Evolutionary conservation across 2,329 filamentous ascomycete species (phyloP).

Genomic region (Beauveria sp.): DNA sequence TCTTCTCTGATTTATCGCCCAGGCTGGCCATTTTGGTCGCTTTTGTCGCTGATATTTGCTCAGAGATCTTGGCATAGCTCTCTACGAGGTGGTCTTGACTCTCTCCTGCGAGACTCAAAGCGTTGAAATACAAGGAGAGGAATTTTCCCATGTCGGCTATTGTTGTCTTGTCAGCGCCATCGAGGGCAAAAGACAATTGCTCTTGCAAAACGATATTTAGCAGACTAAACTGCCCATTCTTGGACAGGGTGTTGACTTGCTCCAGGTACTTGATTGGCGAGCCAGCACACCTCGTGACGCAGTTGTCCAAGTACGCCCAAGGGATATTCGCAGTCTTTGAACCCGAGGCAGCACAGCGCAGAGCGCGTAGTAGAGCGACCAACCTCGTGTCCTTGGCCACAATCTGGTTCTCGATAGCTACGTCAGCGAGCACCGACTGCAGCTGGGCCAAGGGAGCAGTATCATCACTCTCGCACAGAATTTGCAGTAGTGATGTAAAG

Average conservation of each 20-base stretch:
- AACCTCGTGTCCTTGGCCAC: slow-evolving; percentile 45
- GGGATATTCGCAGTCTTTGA: slow-evolving; percentile 33
- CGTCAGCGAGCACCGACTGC: slow-evolving; percentile 47
- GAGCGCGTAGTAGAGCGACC: slow-evolving; percentile 34
- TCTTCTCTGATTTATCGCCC: slow-evolving; percentile 15
- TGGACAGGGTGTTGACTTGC: slow-evolving; percentile 42
- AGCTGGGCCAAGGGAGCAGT: slow-evolving; percentile 35
- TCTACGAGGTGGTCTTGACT: slow-evolving; percentile 19
- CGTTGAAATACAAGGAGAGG: slow-evolving; percentile 49
- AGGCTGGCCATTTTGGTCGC: slow-evolving; percentile 18
- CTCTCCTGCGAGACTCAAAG: slow-evolving; percentile 45
- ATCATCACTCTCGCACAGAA: slow-evolving; percentile 24
- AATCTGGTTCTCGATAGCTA: slow-evolving; percentile 60
- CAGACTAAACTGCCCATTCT: slow-evolving; percentile 41
- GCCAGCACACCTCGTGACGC: slow-evolving; percentile 63
- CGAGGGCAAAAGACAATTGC: slow-evolving; percentile 65
- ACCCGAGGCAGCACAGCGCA: slow-evolving; percentile 18
- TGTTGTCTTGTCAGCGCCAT: slow-evolving; percentile 34
- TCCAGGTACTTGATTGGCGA: slow-evolving; percentile 81
- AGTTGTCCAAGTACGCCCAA: slow-evolving; percentile 75
- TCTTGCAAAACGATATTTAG: slow-evolving; percentile 64
- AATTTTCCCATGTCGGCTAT: slow-evolving; percentile 46
- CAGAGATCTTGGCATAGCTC: slow-evolving; percentile 24
- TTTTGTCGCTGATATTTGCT: slow-evolving; percentile 20
- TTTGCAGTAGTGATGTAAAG: slow-evolving; percentile 60